Conservation (phyloP, 257 asterid genomes). For the Solanum bukasovii region DNA sequence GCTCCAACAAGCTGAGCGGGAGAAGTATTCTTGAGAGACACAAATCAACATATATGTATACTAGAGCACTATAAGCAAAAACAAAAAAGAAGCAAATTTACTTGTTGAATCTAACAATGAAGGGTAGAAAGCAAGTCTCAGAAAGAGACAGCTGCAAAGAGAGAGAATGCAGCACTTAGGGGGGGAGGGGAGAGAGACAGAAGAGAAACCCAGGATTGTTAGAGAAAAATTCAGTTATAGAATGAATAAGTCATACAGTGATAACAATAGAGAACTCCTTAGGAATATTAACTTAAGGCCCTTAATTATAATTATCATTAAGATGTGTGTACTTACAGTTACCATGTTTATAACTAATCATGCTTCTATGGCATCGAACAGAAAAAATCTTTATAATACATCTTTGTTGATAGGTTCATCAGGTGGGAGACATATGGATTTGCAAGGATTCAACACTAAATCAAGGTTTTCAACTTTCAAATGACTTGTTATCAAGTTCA, state of each 20-base stretch:
- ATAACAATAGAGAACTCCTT: not conserved
- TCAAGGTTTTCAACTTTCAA: not conserved
- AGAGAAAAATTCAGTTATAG: not conserved
- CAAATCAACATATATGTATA: not conserved
- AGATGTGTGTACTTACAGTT: not conserved
- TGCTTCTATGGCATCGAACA: not conserved
- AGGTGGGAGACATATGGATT: not conserved
- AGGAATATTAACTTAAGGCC: not conserved
- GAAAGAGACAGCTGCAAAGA: not conserved
- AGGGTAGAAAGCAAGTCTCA: not conserved
- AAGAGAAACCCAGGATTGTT: not conserved
- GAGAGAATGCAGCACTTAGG: not conserved
- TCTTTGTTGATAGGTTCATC: not conserved
- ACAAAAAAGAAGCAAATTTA: not conserved
- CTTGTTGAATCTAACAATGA: not conserved
- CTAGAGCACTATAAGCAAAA: not conserved
- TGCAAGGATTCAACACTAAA: not conserved
- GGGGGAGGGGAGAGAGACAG: not conserved
- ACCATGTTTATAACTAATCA: not conserved
- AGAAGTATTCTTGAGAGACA: not conserved
- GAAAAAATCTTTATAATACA: not conserved
- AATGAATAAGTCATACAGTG: not conserved
- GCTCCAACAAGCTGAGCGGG: not conserved
- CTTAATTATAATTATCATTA: not conserved
- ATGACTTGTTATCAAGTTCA: not conserved